Evolutionary conservation across 1,139 yeast genomes (phyloP).

Genomic region (Suhomyces terraborum): DNA sequence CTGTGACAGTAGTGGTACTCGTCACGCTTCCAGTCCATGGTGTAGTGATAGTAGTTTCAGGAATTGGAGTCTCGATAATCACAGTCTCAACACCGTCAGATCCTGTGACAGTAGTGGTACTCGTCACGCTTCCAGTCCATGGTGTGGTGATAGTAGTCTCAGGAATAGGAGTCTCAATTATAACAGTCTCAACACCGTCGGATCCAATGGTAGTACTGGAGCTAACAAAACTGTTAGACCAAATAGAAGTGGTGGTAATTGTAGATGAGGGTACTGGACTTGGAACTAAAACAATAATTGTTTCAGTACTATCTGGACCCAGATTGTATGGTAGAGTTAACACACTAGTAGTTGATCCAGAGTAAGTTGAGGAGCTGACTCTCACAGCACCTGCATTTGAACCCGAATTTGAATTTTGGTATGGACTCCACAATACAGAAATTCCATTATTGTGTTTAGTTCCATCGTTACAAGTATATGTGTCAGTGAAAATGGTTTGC

Average conservation of each 20-base stretch:
- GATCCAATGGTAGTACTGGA: conserved; percentile 9
- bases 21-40: background rate
- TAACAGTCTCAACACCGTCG: conserved; percentile 8
- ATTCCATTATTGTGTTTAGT: background rate
- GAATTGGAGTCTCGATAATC: background rate
- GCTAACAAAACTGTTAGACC: background rate
- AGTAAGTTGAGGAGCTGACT: conserved; percentile 25
- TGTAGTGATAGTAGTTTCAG: background rate
- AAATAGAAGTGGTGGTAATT: conserved; percentile 16
- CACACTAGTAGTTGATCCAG: conserved; percentile 9
- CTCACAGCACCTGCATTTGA: conserved; percentile 17
- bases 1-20: background rate
- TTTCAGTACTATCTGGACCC: conserved; percentile 10
- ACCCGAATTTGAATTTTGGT: conserved; percentile 18
- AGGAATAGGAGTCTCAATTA: background rate
- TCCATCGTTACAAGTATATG: background rate
- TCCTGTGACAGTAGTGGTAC: background rate
- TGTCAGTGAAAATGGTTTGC: background rate
- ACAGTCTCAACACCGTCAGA: background rate
- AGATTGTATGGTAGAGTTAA: conserved; percentile 12
- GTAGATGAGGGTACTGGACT: conserved; percentile 17
- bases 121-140: background rate
- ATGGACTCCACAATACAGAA: conserved; percentile 5
- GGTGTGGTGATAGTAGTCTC: background rate
- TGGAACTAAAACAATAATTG: conserved; percentile 19